These are phyloP conservation scores for Pascua sp. DNA, from an alignment of 1,284 basidiomycete species.

Conservation along the genomic window DNA sequence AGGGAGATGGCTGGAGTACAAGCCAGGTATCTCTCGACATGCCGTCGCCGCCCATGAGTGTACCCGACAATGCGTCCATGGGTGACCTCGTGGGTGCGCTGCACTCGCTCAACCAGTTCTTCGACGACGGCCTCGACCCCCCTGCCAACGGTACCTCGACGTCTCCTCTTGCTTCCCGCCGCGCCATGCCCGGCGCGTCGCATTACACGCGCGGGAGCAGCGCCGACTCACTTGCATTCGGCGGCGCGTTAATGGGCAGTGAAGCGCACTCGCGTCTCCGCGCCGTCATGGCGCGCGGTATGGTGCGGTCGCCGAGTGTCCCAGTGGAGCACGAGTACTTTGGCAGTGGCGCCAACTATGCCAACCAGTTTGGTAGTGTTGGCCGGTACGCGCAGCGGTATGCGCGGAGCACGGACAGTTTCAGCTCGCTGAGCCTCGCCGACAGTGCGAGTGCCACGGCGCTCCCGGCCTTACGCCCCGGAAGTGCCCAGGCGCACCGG, in stretches of 20 bases:
- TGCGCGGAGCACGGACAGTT: slow-evolving; percentile 3
- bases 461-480: no score
- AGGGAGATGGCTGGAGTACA: slow-evolving; percentile 11
- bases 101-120: slow-evolving; percentile 80
- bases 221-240: slow-evolving; percentile 8
- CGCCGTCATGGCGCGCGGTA: slow-evolving; percentile 11
- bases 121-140: slow-evolving; percentile 58
- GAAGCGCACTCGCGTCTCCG: background rate
- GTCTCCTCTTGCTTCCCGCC: slow-evolving; percentile 7
- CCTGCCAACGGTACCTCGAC: slow-evolving; percentile 11
- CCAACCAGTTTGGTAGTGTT: background rate
- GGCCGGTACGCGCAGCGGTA: background rate
- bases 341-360: slow-evolving; percentile 1
- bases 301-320: slow-evolving; percentile 6
- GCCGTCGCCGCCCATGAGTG: slow-evolving; percentile 66
- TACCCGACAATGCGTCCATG: slow-evolving; percentile 59
- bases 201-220: slow-evolving; percentile 7
- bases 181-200: background rate
- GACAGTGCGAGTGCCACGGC: no score
- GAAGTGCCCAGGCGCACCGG: no score
- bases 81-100: slow-evolving; percentile 80
- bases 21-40: slow-evolving; percentile 27
- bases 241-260: background rate
- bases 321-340: background rate
- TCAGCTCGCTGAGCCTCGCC: background rate